A percentile compares a stretch with the other conserved stretches of the same genome.
These are phyloP conservation scores for Multifurca ochricompacta DNA, from an alignment of 768 basidiomycete species.

Conservation along the genomic window DNA sequence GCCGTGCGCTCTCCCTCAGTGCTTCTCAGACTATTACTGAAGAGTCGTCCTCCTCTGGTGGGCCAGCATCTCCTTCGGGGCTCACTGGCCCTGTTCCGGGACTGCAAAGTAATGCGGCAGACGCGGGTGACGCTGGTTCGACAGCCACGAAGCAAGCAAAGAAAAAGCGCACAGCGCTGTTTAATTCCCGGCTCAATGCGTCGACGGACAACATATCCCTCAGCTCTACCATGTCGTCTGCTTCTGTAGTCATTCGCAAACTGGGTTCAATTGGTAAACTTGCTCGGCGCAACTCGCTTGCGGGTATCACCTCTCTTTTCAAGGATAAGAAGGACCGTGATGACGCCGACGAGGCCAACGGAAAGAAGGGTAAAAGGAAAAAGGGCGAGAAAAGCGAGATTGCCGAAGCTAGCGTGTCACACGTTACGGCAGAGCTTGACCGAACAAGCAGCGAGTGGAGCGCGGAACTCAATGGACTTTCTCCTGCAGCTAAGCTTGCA, in stretches of 20 bases:
- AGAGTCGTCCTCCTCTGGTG: constrained; percentile 40
- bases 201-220: constrained; percentile 95
- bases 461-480: constrained; percentile 60
- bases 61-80: constrained; percentile 15
- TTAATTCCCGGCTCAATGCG: constrained; percentile 82
- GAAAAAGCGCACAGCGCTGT: constrained; percentile 65
- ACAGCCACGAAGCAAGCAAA: constrained; percentile 36
- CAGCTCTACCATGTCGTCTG: constrained; percentile 88
- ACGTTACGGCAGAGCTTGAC: constrained; percentile 81
- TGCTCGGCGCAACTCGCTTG: constrained; percentile 79
- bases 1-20: constrained; percentile 65
- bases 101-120: constrained; percentile 26
- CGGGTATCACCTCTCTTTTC: constrained; percentile 89
- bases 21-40: constrained; percentile 50
- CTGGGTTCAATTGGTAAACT: constrained; percentile 87
- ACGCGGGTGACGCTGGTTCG: constrained; percentile 24
- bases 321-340: constrained; percentile 71
- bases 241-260: constrained; percentile 95
- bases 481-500: constrained; percentile 85
- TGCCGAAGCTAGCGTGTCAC: constrained; percentile 65
- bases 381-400: constrained; percentile 56
- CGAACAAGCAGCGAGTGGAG: constrained; percentile 53
- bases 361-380: constrained; percentile 43
- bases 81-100: background rate
- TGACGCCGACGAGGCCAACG: constrained; percentile 24